A percentile compares a stretch with the other conserved stretches of the same genome.
phyloP scores from a whole-genome alignment of 306 rosid genomes.

The Rubus parviflorus region DNA sequence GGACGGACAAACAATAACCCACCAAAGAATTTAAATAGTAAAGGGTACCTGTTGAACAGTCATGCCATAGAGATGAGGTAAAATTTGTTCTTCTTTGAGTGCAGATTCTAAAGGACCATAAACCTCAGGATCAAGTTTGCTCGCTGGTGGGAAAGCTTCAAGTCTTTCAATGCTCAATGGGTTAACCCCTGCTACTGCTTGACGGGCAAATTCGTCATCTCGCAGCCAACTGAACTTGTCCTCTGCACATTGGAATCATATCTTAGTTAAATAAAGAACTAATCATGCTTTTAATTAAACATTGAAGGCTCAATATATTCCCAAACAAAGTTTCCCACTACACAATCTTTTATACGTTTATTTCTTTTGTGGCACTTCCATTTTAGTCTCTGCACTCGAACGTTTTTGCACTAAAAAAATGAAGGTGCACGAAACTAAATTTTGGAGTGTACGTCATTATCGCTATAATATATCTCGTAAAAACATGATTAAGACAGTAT shows the following conservation, averaged over 20 bases:
- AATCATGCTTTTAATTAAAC: neutral
- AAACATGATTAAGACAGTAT: neutral
- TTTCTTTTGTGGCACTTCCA: neutral
- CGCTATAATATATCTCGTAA: neutral
- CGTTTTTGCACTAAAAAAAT: neutral
- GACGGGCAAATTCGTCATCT: slow-evolving; percentile 95
- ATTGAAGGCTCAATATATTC: neutral
- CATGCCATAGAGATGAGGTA: slow-evolving; percentile 76
- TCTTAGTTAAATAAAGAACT: neutral
- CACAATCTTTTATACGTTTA: neutral
- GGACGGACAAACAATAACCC: no score
- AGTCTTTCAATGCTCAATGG: slow-evolving; percentile 80
- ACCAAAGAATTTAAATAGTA: neutral
- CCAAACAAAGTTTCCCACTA: neutral
- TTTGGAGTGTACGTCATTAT: no score
- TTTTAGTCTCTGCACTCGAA: neutral
- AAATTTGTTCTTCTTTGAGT: slow-evolving; percentile 84
- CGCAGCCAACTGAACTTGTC: slow-evolving; percentile 89
- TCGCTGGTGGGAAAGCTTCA: slow-evolving; percentile 76
- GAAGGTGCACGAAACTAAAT: neutral
- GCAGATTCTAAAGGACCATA: slow-evolving; percentile 79
- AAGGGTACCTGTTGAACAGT: slow-evolving; percentile 69
- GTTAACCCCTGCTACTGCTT: slow-evolving; percentile 87
- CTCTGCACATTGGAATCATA: slow-evolving; percentile 47
- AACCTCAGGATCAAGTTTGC: slow-evolving; percentile 72